Evolutionary conservation across 2,329 filamentous ascomycete species (phyloP), one percentile per base, ranked within the genome.

Genomic region (Ophiobolus disseminans): DNA sequence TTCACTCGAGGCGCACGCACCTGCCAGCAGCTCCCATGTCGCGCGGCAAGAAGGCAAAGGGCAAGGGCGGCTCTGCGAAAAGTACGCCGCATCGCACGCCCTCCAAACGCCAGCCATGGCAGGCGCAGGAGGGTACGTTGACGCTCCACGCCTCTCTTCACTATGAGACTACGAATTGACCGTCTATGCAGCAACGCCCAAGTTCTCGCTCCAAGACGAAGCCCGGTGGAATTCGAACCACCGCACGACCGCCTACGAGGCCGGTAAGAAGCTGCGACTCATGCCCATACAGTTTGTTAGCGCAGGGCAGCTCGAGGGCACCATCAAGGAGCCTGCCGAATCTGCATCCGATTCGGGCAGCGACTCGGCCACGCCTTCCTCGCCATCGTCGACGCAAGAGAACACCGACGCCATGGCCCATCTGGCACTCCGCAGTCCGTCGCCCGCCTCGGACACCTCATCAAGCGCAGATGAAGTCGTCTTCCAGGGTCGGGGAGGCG

Each of bases 381-480:
- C 54, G 26, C 42, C 42, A 14, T 51, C 53, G 8, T 54, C 62
- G 8, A 37, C 50, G 16, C 53, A 54, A 5, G 58, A 60, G 41
- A 60, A 59, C 35, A 45, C 60, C 14, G 45, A 50, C n/a, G 62
- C 66, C 10, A 68, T 70, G 59, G 66, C 60, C 7, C 51, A 65
- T 2, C 66, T 69, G 64, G 63, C 59, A 0, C 65, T 72, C 35
- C 74, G 75, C 21, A 72, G 66, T 28, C 62, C 74, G 2, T 77
- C 75, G 4, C 66, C 66, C 6, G 53, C 38, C 3, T 72, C 68
- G 4, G 49, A 58, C n/a, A 41, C 53, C 1, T 62, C 57, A 11
- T 63, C 58, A 8, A 62, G 52, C 21, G 50, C 86, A 62, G 88
- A 89, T 38, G 90, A 96, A 56, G 76, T 90, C 4, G 53, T 74